Base-by-base conservation (phyloP, 306 rosid species). In the Cyamopsis tetragonoloba region DNA sequence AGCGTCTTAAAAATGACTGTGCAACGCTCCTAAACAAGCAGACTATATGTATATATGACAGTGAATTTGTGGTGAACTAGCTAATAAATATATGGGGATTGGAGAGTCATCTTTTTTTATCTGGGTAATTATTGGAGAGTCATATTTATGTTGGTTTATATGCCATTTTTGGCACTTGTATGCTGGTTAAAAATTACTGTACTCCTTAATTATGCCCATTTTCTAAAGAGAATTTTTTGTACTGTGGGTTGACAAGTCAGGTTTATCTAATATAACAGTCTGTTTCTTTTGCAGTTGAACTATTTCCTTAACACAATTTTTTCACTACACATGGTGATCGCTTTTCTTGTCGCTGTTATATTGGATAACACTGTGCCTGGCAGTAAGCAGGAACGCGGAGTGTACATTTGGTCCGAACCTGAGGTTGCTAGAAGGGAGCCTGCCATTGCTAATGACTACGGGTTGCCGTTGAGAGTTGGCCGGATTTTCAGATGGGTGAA, bases 301-400 rank as follows among this genome's bases (percentile, higher is more conserved):
- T 92, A 85, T 61, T 61, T 85, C 26, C 55, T 92, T 68, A 92
- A 89, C 88, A 87, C 96, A 4, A 77, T 89, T 65, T 73, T 87
- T 59, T 92, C 98, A 0, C 65, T 89, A 49, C 83, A 89, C 86
- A 89, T 89, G 96, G 92, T 92, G 80, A 66, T 89, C n/a, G 96
- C 95, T 49, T 89, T 92, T 81, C 81, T 88, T 6, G 92, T 83
- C 2, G 99, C 97, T 37, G 68, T 86, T 66, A 79, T 90, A 73
- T 90, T 93, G 72, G 97, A 93, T 64, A 90, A 90, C 67, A 88
- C 99, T 4, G 97, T 93, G 27, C 99, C 99, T 5, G 99, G 99
- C 48, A 88, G 95, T 72, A 79, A 81, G 70, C 95, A 85, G 63
- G 99, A 93, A 82, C 96, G 96, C 0, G 99, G 99, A 39, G 99